phyloP scores from a whole-genome alignment of 2,329 filamentous ascomycete genomes.

The Pestalotiopsis sp. region DNA sequence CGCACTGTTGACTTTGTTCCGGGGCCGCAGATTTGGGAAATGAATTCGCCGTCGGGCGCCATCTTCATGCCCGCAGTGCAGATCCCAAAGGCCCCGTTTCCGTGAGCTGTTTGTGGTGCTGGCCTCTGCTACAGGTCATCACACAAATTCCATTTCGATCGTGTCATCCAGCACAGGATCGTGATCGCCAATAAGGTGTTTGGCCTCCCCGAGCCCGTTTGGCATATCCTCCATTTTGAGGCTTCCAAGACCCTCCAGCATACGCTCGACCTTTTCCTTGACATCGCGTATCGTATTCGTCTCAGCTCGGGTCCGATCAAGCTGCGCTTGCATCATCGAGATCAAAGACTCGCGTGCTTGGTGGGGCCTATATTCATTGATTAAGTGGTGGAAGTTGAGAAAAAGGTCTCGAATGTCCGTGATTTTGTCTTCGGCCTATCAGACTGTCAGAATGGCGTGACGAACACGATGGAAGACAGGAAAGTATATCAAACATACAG shows the following conservation, averaged over 20 bases:
- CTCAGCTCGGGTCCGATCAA: constrained; percentile 73
- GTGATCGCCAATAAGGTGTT: background rate
- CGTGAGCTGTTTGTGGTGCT: background rate
- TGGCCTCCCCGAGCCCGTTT: background rate
- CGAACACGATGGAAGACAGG: background rate
- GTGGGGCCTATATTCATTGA: constrained; percentile 93
- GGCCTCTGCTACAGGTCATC: background rate
- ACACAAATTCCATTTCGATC: background rate
- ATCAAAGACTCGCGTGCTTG: constrained; percentile 90
- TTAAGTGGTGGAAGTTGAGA: constrained; percentile 88
- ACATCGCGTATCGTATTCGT: constrained; percentile 69
- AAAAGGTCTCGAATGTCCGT: constrained; percentile 80
- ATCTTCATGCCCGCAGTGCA: background rate
- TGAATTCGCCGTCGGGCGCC: background rate
- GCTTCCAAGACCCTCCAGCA: constrained; percentile 70
- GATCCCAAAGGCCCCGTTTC: background rate
- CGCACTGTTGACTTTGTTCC: background rate
- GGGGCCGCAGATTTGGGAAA: background rate
- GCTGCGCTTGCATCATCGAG: constrained; percentile 81
- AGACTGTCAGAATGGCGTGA: background rate
- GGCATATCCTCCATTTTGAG: constrained; percentile 38
- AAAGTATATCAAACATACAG: constrained; percentile 34
- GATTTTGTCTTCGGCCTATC: constrained; percentile 69
- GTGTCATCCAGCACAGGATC: background rate
- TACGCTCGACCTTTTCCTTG: constrained; percentile 71